Base-by-base conservation (phyloP, 2,329 filamentous ascomycete species). In the Colletotrichum coccodes region DNA sequence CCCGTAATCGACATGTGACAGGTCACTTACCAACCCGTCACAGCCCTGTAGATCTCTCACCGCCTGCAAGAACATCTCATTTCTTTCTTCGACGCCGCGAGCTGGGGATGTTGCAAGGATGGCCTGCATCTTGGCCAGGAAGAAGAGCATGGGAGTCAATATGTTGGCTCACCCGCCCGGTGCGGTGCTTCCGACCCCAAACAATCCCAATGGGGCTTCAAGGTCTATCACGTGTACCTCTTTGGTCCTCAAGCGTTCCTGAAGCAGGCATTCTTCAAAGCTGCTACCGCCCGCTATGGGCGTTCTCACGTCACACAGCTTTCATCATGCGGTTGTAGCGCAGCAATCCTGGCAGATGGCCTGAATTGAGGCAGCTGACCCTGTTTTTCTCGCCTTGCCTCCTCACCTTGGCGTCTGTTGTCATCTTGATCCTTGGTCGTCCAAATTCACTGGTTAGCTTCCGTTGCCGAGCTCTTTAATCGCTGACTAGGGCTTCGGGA, bases 1-100 rank as follows among this genome's bases (percentile, higher is more conserved):
- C 66, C 56, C 61, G 42, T 56, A 50, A 50, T 56, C 32, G 40
- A 42, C 21, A 60, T 60, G 23, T 69, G 66, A 69, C 34, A 66
- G 14, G 56, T 69, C 66, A 60, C 66, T 36, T 60, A 60, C 65
- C 60, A 65, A 34, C 34, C 30, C 36, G 49, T 59, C 30, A 42
- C 60, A 68, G 66, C 49, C 62, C 58, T 54, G 61, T 65, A 60
- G 66, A 69, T 69, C 62, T 49, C 42, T 65, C 66, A 69, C 66
- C 66, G 66, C 66, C 61, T 65, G 56, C 38, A 53, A 60, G 44
- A 23, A 34, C 34, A 47, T 34, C 21, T 36, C n/a, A 23, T 52
- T 28, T 42, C 18, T 58, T 38, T 34, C 61, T 42, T 42, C 23
- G 46, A 12, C 30, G 14, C 34, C 32, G 21, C 34, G 32, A 34